These are phyloP conservation scores for Rhizopus sp. DNA, from an alignment of 371 early-diverging fungal genomes.

Conservation along the genomic window DNA sequence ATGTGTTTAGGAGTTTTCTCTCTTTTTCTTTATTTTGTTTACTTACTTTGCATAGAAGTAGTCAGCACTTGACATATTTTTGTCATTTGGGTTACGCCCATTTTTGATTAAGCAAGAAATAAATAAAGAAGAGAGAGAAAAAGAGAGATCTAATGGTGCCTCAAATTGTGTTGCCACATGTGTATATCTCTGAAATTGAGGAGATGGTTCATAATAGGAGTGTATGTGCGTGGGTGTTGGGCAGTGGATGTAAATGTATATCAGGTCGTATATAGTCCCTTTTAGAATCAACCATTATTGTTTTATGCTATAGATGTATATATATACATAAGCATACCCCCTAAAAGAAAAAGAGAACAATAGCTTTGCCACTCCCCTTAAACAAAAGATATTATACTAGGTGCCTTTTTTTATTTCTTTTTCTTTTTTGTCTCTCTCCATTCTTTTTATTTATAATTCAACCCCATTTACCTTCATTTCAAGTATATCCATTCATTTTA, in stretches of 20 bases:
- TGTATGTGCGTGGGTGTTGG: background rate
- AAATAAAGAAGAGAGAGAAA: background rate
- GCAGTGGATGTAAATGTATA: background rate
- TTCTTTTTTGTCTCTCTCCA: slow-evolving; percentile 17
- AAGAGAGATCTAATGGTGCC: background rate
- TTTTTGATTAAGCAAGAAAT: no score
- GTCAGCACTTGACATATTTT: background rate
- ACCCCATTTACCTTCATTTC: slow-evolving; percentile 5
- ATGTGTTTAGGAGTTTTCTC: background rate
- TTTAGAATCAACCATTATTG: slow-evolving; percentile 3
- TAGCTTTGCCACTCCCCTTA: slow-evolving; percentile 12
- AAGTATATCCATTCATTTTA: slow-evolving; percentile 4
- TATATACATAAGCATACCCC: no score
- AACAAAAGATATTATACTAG: background rate
- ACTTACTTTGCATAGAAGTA: background rate
- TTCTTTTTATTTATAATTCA: slow-evolving; percentile 1
- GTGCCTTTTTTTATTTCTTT: background rate
- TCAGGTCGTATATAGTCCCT: slow-evolving; percentile 8
- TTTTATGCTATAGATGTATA: background rate
- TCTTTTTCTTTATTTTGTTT: background rate
- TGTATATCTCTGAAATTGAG: background rate
- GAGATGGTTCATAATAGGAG: background rate
- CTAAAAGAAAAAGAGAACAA: background rate
- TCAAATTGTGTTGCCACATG: slow-evolving; percentile 2
- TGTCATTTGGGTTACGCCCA: no score